Conservation (phyloP, 495 filamentous ascomycete genomes). For the Hyaloscypha hepaticicola region DNA sequence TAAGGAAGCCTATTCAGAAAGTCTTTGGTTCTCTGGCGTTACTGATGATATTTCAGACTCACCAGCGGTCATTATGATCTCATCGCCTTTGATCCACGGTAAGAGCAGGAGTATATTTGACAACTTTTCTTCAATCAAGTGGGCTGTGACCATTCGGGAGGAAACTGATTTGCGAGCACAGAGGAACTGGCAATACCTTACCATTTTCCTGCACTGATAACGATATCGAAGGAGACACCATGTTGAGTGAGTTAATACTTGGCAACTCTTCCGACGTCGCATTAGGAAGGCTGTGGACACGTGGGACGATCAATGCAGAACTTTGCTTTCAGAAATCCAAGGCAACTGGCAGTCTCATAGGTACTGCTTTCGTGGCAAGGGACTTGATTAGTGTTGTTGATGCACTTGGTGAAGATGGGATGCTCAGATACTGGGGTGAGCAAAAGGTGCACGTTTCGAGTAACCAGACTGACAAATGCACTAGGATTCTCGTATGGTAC, state of each 20-base stretch:
- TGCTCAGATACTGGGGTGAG: conserved; percentile 48
- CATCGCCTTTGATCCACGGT: conserved; percentile 43
- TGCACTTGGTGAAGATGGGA: conserved; percentile 44
- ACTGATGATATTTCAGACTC: conserved; percentile 23
- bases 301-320: conserved; percentile 36
- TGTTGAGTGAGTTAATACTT: neutral
- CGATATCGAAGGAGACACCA: neutral
- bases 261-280: conserved; percentile 29
- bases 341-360: conserved; percentile 34
- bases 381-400: conserved; percentile 49
- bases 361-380: conserved; percentile 38
- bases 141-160: neutral
- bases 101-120: neutral
- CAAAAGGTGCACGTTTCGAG: neutral
- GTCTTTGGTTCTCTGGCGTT: neutral
- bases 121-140: neutral
- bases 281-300: conserved; percentile 30
- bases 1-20: neutral
- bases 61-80: conserved; percentile 42
- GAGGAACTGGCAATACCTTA: conserved; percentile 40
- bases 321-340: conserved; percentile 45
- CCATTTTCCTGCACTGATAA: conserved; percentile 39
- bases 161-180: conserved; percentile 19
- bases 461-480: neutral
- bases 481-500: conserved; percentile 65